A percentile compares a stretch with the other conserved stretches of the same genome.
These are phyloP conservation scores for Sapria himalayana DNA, from an alignment of 345 rosid genomes.

Conservation along the genomic window DNA sequence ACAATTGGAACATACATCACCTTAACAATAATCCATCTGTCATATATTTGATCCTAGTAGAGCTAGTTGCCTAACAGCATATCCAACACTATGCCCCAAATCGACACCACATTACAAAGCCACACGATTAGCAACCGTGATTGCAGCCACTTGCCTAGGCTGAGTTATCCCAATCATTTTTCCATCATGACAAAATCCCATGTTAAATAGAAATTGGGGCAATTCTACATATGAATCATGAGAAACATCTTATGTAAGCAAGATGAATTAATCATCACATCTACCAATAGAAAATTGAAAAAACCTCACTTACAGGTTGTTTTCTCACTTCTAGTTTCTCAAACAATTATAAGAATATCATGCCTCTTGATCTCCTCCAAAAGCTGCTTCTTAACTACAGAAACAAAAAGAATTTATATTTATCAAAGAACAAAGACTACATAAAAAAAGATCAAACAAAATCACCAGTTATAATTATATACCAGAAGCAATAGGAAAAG, in stretches of 20 bases:
- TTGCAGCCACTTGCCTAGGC: slow-evolving; percentile 86
- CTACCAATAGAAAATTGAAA: slow-evolving; percentile 2
- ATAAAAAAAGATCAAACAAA: not conserved
- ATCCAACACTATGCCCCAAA: slow-evolving; percentile 73
- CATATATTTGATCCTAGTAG: slow-evolving; percentile 73
- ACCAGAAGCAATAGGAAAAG: slow-evolving; percentile 88
- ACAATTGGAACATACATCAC: no score
- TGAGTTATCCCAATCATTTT: slow-evolving; percentile 66
- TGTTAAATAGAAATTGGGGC: slow-evolving; percentile 57
- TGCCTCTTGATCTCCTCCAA: slow-evolving; percentile 48
- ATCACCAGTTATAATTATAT: not conserved
- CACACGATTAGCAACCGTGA: slow-evolving; percentile 69
- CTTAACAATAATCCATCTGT: slow-evolving; percentile 76
- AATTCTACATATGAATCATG: slow-evolving; percentile 25
- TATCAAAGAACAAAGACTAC: not conserved
- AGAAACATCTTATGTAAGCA: not conserved
- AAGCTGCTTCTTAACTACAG: slow-evolving; percentile 44
- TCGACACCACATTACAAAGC: slow-evolving; percentile 66
- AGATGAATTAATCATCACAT: not conserved
- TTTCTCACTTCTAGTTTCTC: slow-evolving; percentile 94
- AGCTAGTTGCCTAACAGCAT: slow-evolving; percentile 50
- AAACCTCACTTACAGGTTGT: slow-evolving; percentile 48
- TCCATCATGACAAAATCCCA: slow-evolving; percentile 63
- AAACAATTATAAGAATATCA: slow-evolving; percentile 56
- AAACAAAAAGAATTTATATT: no score